phyloP scores from a whole-genome alignment of 2,329 filamentous ascomycete genomes.

The Byssoonygena ceratinophila region DNA sequence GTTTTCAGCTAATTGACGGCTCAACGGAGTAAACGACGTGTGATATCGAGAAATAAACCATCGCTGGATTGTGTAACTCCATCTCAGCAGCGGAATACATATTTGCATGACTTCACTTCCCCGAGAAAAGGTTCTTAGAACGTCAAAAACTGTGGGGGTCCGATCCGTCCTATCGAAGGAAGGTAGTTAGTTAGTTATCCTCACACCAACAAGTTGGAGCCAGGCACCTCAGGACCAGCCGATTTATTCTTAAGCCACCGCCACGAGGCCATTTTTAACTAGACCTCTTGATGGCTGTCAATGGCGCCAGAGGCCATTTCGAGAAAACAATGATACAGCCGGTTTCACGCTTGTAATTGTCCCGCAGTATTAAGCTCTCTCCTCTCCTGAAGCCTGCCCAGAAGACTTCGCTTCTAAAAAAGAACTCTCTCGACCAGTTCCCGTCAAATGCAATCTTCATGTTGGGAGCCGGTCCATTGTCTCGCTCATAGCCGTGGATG shows the following conservation, averaged over 20 bases:
- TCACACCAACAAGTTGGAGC: neutral
- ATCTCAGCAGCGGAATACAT: neutral
- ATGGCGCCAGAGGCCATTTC: neutral
- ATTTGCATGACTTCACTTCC: neutral
- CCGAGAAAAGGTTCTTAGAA: neutral
- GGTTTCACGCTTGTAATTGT: slow-evolving; percentile 4
- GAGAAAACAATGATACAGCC: neutral
- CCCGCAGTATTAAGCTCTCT: neutral
- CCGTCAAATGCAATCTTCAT: neutral
- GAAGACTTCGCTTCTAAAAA: neutral
- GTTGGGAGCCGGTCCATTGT: neutral
- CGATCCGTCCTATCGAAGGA: neutral
- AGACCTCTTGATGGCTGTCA: no score
- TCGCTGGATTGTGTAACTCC: neutral
- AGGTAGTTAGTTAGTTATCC: no score
- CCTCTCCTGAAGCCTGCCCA: neutral
- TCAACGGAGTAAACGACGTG: no score
- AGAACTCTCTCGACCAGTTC: neutral
- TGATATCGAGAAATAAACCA: neutral
- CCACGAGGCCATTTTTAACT: slow-evolving; percentile 2
- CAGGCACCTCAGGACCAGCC: neutral
- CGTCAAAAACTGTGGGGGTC: neutral
- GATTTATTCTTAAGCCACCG: neutral
- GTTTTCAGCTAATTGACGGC: neutral
- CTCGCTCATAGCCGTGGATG: no score